Base-by-base conservation (phyloP, 139 green algal species). In the Nannochloris sp. region DNA sequence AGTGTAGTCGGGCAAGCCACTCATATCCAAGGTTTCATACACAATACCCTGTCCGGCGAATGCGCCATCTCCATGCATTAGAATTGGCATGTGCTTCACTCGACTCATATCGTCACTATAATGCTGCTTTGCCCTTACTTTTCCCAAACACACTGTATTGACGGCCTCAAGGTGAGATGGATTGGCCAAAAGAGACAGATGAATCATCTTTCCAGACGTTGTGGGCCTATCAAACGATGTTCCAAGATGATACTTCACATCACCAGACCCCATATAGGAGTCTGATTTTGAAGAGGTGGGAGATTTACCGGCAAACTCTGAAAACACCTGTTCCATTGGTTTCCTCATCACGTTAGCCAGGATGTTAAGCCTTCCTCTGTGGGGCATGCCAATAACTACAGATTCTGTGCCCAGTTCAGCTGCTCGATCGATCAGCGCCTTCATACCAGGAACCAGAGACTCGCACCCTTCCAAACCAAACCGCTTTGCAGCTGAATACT, bases 191-290 rank as follows among this genome's bases (percentile, higher is more conserved):
- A 98, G 81, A 0, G 83, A 94, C 48, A 98, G 74, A 71, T 97
- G 87, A 60, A 98, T 85, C 59, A 78, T 81, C 75, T 90, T 90
- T 56, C 92, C 85, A 50, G 67, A 75, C 14, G 79, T 50, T n/a
- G 90, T 98, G 40, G 92, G 92, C 15, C 92, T 74, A 78, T 95
- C 85, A 75, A 91, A 97, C 9, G 78, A 90, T 21, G 92, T 98
- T 23, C 92, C 93, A 66, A 97, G 78, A 69, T 98, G 93, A 81
- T 98, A 98, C 84, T 97, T 97, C n/a, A 98, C 91, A 61, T 98
- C 89, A 19, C 88, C 88, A 3, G 76, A 71, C 16, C 82, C 82
- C 24, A 57, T 61, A 66, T 75, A 80, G 12, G 48, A 62, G 62
- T 70, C 67, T 11, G 48, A 64, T 9, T 62, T 65, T 40, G 72